Base-by-base conservation (phyloP, 805 yeast species). In the Kregervanrija delftensis region DNA sequence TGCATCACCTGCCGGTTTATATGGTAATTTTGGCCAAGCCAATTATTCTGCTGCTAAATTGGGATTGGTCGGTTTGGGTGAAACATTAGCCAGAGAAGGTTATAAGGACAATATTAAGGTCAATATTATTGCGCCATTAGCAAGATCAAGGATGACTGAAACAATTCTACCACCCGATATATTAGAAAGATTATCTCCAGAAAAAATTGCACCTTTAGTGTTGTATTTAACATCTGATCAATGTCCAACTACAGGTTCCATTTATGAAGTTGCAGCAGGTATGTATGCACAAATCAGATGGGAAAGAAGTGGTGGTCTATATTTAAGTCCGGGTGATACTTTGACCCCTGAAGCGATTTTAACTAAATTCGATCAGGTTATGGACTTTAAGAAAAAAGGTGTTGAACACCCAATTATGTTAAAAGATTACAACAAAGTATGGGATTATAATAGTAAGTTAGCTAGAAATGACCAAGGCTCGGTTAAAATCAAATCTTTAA, bases 101-200 rank as follows among this genome's bases (percentile, higher is more conserved):
- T 76, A 64, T 42, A 86, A 76, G 61, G 79, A 85, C 69, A 88
- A 89, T 68, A 91, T 91, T 61, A 70, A 71, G 50, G 87, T 85
- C 40, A 91, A 91, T 63, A 80, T 82, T 33, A 89, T 91, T 69
- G 96, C 96, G 5, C 97, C 98, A 17, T 74, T 91, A 52, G 98
- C 98, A 16, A 86, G 90, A 59, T 86, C 96, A 32, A 81, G 96
- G 72, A 90, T 91, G 97, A 91, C 98, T 17, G 96, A 89, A 69
- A 77, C 81, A 30, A 76, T 91, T 42, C 69, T 91, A 55, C 96
- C 98, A 31, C 85, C 88, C 30, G 88, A 89, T 44, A 68, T 91
- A 47, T 76, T 91, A 66, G 83, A 83, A 60, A 77, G 78, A 58
- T 73, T 91, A 57, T 77, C 81, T 44, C 96, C 98, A 1, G 93